Percentiles rank a stretch among this genome's conserved stretches.
Evolutionary conservation across 192 early-diverging fungal species (phyloP).

Genomic region (Coemansia sp.): DNA sequence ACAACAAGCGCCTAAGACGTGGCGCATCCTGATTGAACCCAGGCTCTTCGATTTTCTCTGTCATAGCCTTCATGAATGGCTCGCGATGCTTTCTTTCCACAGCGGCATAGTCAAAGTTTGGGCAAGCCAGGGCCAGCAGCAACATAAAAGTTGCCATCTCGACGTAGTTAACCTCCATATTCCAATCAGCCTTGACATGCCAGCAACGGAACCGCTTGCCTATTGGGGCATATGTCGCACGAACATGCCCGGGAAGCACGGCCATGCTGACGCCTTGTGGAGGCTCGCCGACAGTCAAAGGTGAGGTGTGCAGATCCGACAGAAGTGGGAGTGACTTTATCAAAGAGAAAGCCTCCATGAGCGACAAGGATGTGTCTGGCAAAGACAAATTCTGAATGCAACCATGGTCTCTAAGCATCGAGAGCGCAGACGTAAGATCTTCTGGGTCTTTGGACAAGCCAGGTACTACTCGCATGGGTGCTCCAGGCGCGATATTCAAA

Average conservation of each 20-base stretch:
- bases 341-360: neutral
- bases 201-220: neutral
- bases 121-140: neutral
- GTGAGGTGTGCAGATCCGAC: neutral
- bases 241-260: neutral
- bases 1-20: neutral
- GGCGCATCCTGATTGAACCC: neutral
- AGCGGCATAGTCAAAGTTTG: neutral
- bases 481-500: too few relatives aligned
- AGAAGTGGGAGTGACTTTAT: neutral
- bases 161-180: neutral
- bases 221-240: neutral
- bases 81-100: neutral
- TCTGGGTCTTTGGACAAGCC: too few relatives aligned
- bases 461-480: too few relatives aligned
- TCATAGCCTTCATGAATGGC: neutral
- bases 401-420: too few relatives aligned
- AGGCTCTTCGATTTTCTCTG: neutral
- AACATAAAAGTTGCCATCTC: neutral
- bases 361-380: neutral
- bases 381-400: neutral
- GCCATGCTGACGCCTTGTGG: neutral
- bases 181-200: neutral
- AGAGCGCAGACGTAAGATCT: too few relatives aligned
- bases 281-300: neutral